Conservation (phyloP, 1,284 basidiomycete species). For the Leccinum angustisporum region DNA sequence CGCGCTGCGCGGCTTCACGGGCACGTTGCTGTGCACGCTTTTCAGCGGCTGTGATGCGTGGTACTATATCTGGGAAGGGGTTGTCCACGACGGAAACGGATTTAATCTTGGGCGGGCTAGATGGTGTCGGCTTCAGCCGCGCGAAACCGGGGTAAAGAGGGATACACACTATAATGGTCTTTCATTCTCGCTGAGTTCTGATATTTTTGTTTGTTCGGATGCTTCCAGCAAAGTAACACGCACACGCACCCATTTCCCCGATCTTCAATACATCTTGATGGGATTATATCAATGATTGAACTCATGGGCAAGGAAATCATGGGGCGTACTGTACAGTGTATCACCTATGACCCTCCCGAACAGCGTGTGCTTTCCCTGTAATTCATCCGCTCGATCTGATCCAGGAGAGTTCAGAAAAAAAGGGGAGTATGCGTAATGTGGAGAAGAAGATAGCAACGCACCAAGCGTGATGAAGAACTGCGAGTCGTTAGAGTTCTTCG, state of each 20-base stretch:
- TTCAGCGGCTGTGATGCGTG: conserved; percentile 94
- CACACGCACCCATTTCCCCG: conserved; percentile 70
- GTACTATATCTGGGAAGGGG: conserved; percentile 92
- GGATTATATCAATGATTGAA: conserved; percentile 2
- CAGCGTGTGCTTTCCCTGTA: conserved; percentile 86
- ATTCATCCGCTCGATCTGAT: conserved; percentile 81
- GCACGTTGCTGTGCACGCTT: conserved; percentile 80
- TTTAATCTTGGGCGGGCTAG: conserved; percentile 87
- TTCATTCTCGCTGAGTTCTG: conserved; percentile 82
- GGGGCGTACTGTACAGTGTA: conserved; percentile 79
- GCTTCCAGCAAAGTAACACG: background rate
- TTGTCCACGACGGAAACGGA: conserved; percentile 85
- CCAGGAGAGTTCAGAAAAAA: background rate
- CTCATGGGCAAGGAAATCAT: background rate
- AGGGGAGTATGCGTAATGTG: background rate
- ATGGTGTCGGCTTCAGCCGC: conserved; percentile 3
- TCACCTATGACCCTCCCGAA: conserved; percentile 82
- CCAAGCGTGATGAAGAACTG: conserved; percentile 93
- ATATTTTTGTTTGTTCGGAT: background rate
- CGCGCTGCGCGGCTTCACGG: conserved; percentile 69
- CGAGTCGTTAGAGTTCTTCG: conserved; percentile 81
- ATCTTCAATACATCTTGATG: conserved; percentile 83
- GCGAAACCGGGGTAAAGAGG: background rate
- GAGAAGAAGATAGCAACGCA: conserved; percentile 31
- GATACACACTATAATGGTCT: conserved; percentile 78